phyloP scores from a whole-genome alignment of 441 rosid species.

The Populus hybrid region DNA sequence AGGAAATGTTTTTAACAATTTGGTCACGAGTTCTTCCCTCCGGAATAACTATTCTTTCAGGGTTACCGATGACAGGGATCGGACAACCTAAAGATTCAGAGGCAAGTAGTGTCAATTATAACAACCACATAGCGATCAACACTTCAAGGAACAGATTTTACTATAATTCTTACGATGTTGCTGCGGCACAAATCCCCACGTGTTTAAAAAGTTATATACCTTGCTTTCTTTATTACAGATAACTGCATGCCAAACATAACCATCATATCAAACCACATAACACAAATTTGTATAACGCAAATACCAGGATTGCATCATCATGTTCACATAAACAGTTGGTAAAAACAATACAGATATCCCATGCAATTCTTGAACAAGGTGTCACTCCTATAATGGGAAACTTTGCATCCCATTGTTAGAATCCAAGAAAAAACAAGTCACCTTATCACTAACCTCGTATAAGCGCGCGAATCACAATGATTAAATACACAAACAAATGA shows the following conservation, averaged over 20 bases:
- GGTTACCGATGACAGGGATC: slow-evolving; percentile 59
- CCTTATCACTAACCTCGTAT: background rate
- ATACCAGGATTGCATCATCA: background rate
- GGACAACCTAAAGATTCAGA: slow-evolving; percentile 59
- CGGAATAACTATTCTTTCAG: slow-evolving; percentile 65
- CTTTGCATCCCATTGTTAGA: background rate
- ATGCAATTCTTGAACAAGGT: background rate
- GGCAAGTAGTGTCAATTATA: background rate
- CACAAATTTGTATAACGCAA: background rate
- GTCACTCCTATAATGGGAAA: background rate
- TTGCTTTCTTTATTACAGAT: slow-evolving; percentile 82
- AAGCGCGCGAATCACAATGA: background rate
- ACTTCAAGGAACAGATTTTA: background rate
- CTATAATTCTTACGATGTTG: slow-evolving; percentile 65
- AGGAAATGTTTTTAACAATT: slow-evolving; percentile 51
- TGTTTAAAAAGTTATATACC: slow-evolving; percentile 60
- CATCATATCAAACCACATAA: background rate
- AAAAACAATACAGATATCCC: background rate
- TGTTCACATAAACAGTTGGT: background rate
- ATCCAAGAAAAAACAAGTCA: background rate
- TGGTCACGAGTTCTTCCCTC: slow-evolving; percentile 48
- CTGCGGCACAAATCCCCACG: slow-evolving; percentile 66
- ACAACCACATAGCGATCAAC: background rate
- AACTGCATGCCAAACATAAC: slow-evolving; percentile 49
- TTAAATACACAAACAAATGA: background rate